These are phyloP conservation scores for Aspergillus sp. DNA, from an alignment of 2,329 filamentous ascomycete genomes.

Conservation along the genomic window DNA sequence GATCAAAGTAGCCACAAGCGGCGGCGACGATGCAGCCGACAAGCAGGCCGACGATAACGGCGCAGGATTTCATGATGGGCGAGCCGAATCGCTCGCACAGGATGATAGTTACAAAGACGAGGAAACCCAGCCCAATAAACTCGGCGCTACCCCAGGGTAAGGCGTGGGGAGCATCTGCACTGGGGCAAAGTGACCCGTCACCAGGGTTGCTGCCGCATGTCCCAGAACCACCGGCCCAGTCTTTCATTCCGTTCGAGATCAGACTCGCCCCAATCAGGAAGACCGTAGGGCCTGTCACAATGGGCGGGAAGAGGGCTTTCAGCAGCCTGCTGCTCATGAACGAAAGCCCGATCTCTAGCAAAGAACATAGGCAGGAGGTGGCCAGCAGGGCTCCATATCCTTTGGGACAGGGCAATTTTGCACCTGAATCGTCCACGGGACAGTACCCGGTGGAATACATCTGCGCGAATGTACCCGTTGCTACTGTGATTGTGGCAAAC, in stretches of 20 bases:
- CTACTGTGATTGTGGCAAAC: slow-evolving; percentile 66
- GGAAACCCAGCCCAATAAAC: slow-evolving; percentile 67
- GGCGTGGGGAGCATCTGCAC: slow-evolving; percentile 58
- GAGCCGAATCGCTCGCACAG: slow-evolving; percentile 68
- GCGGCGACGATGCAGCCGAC: slow-evolving; percentile 68
- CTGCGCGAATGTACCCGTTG: slow-evolving; percentile 60
- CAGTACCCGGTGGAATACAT: slow-evolving; percentile 67
- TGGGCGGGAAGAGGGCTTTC: slow-evolving; percentile 65
- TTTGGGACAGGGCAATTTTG: slow-evolving; percentile 60
- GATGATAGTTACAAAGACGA: slow-evolving; percentile 67
- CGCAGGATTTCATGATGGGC: slow-evolving; percentile 69
- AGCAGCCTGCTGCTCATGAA: slow-evolving; percentile 62
- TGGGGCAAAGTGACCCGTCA: slow-evolving; percentile 60
- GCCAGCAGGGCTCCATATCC: slow-evolving; percentile 67
- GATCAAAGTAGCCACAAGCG: slow-evolving; percentile 65
- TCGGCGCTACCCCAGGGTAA: slow-evolving; percentile 63
- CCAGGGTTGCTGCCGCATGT: slow-evolving; percentile 41
- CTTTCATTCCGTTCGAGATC: slow-evolving; percentile 62
- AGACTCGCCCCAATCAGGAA: slow-evolving; percentile 66
- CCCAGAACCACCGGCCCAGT: slow-evolving; percentile 68
- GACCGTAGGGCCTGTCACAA: slow-evolving; percentile 68
- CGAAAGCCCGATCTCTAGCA: slow-evolving; percentile 63
- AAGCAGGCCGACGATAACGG: slow-evolving; percentile 64
- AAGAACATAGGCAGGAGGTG: slow-evolving; percentile 49
- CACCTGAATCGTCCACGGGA: slow-evolving; percentile 56